Evolutionary conservation across 768 basidiomycete genomes (phyloP).

Genomic region (Panaeolus papilionaceus): DNA sequence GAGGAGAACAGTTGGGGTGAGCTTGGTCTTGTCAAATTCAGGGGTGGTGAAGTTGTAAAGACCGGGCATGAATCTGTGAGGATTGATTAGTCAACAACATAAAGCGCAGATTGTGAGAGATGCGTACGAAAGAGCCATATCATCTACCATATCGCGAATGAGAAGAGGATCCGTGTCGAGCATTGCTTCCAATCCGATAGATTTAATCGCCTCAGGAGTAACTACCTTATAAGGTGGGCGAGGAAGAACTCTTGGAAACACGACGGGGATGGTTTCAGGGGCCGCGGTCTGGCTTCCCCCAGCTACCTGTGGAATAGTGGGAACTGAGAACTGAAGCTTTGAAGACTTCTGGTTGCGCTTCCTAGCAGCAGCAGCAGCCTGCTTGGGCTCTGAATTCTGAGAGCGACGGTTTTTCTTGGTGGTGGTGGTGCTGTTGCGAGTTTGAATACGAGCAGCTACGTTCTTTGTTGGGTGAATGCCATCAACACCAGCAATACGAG

Average conservation of each 20-base stretch:
- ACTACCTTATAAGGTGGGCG: background rate
- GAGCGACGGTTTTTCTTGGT: background rate
- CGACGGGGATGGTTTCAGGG: background rate
- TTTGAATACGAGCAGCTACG: conserved; percentile 2
- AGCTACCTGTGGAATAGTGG: background rate
- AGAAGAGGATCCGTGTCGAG: conserved; percentile 3
- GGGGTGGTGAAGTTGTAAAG: conserved; percentile 1
- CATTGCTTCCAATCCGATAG: background rate
- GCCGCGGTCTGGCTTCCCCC: background rate
- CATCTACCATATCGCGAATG: background rate
- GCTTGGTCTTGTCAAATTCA: background rate
- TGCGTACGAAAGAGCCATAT: background rate
- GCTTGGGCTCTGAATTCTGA: conserved; percentile 1
- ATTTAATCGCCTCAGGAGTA: background rate
- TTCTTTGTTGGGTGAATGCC: conserved; percentile 5
- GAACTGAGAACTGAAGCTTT: background rate
- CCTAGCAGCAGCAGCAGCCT: conserved; percentile 2
- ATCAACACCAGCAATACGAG: conserved; percentile 2
- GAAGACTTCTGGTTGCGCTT: background rate
- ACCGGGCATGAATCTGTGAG: background rate
- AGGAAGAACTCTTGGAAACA: background rate
- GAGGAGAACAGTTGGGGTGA: background rate
- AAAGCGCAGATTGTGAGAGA: background rate
- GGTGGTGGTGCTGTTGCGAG: background rate
- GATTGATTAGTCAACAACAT: background rate